Evolutionary conservation across 768 basidiomycete species (phyloP).

Genomic region (Collybiopsis luxurians): DNA sequence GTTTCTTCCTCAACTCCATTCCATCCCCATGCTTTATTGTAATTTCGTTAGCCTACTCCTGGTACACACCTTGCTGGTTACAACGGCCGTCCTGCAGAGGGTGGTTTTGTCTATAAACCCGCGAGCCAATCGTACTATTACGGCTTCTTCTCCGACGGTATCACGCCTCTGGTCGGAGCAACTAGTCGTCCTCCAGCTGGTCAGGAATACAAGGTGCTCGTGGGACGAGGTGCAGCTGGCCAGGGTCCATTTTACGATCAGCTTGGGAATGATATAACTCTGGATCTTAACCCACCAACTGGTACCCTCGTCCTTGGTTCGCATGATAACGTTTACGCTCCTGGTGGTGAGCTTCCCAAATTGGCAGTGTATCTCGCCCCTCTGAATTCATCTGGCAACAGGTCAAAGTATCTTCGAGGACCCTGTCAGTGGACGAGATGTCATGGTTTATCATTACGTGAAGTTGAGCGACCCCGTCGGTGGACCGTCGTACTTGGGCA

Average conservation of each 20-base stretch:
- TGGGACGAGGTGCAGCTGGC: neutral
- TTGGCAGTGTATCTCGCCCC: too few species aligned
- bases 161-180: constrained; percentile 18
- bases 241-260: constrained; percentile 1
- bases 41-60: constrained; percentile 4
- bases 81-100: constrained; percentile 10
- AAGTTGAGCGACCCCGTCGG: neutral
- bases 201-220: constrained; percentile 5
- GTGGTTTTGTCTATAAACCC: constrained; percentile 12
- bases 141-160: constrained; percentile 15
- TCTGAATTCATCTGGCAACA: too few species aligned
- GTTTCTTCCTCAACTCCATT: neutral
- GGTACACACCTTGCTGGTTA: constrained; percentile 13
- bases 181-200: neutral
- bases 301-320: constrained; percentile 24
- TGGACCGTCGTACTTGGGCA: constrained; percentile 15
- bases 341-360: constrained; percentile 15
- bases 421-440: constrained; percentile 11
- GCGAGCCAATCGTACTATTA: constrained; percentile 9
- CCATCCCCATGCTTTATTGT: too few species aligned
- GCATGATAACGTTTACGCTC: constrained; percentile 26
- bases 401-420: constrained; percentile 14
- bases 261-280: constrained; percentile 3
- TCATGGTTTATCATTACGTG: constrained; percentile 13
- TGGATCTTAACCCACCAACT: neutral